phyloP scores from a whole-genome alignment of 2,329 filamentous ascomycete species.

The Drechslerella dactyloides region DNA sequence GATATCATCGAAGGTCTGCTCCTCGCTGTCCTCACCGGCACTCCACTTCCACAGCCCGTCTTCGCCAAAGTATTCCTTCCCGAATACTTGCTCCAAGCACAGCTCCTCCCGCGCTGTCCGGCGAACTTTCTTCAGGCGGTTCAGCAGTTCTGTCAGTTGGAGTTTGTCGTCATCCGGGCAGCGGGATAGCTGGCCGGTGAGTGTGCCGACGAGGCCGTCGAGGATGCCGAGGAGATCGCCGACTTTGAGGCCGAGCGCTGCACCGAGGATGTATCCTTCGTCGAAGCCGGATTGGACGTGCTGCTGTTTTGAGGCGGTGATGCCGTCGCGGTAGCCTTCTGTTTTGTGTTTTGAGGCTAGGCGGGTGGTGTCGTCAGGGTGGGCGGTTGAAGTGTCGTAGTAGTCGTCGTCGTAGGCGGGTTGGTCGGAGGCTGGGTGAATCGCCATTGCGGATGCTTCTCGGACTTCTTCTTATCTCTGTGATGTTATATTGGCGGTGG shows the following conservation, averaged over 20 bases:
- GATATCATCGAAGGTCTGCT: conserved; percentile 66
- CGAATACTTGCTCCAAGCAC: conserved; percentile 69
- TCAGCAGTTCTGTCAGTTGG: conserved; percentile 60
- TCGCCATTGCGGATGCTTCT: conserved; percentile 11
- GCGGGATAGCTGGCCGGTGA: conserved; percentile 54
- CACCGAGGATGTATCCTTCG: conserved; percentile 84
- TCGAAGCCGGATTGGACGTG: conserved; percentile 89
- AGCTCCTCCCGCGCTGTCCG: conserved; percentile 66
- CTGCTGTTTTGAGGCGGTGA: conserved; percentile 74
- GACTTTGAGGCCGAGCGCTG: conserved; percentile 74
- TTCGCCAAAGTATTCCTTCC: conserved; percentile 68
- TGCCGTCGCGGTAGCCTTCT: conserved; percentile 87
- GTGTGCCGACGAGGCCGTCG: conserved; percentile 70
- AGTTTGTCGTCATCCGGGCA: conserved; percentile 1
- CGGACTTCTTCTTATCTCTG: too few species aligned
- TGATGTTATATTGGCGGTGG: too few species aligned
- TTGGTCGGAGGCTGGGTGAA: conserved; percentile 20
- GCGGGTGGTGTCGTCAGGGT: conserved; percentile 71
- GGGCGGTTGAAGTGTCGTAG: conserved; percentile 29
- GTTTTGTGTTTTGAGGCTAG: conserved; percentile 79
- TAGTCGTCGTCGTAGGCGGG: conserved; percentile 36
- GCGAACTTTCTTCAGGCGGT: conserved; percentile 57
- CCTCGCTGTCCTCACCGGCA: conserved; percentile 60
- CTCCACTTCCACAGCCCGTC: conserved; percentile 76
- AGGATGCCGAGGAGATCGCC: conserved; percentile 78